Conservation (phyloP, 2,329 filamentous ascomycete genomes). For the Neonectria magnoliae region DNA sequence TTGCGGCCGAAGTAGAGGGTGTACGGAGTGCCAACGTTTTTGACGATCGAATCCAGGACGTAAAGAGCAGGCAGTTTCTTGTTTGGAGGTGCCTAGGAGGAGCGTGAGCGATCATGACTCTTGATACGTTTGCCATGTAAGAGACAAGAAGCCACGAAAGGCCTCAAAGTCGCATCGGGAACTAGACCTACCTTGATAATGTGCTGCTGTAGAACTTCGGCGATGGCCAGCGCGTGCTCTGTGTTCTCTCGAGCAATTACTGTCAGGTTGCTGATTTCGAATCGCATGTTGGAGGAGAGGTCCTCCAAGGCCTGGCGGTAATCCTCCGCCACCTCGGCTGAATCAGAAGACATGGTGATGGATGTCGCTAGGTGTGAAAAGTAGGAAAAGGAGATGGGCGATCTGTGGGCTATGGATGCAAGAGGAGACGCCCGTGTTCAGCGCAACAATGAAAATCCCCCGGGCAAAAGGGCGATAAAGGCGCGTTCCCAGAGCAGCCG, state of each 20-base stretch:
- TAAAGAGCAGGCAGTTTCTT: slow-evolving; percentile 97
- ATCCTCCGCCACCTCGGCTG: slow-evolving; percentile 92
- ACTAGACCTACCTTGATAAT: slow-evolving; percentile 84
- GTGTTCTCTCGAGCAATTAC: slow-evolving; percentile 98
- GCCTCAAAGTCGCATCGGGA: background rate
- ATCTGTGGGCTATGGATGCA: slow-evolving; percentile 26
- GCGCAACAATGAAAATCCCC: slow-evolving; percentile 11
- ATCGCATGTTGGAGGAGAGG: slow-evolving; percentile 87
- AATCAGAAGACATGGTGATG: slow-evolving; percentile 59
- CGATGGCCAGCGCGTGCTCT: slow-evolving; percentile 93
- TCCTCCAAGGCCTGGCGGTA: slow-evolving; percentile 94
- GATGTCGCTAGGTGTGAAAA: slow-evolving; percentile 28
- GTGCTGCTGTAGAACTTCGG: slow-evolving; percentile 88
- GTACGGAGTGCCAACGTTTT: slow-evolving; percentile 98
- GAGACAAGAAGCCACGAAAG: background rate
- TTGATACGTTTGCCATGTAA: slow-evolving; percentile 1
- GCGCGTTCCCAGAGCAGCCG: slow-evolving; percentile 14
- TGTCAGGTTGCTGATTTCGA: slow-evolving; percentile 97
- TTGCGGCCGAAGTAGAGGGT: slow-evolving; percentile 93
- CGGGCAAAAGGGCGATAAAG: slow-evolving; percentile 23
- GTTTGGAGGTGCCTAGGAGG: slow-evolving; percentile 77
- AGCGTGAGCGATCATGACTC: slow-evolving; percentile 49
- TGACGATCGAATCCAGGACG: slow-evolving; percentile 96
- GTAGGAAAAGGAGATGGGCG: slow-evolving; percentile 21
- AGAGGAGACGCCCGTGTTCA: slow-evolving; percentile 21